Evolutionary conservation across 2,329 filamentous ascomycete species (phyloP), one percentile per base, ranked within the genome.

Genomic region (Alternaria novae-zelandiae): DNA sequence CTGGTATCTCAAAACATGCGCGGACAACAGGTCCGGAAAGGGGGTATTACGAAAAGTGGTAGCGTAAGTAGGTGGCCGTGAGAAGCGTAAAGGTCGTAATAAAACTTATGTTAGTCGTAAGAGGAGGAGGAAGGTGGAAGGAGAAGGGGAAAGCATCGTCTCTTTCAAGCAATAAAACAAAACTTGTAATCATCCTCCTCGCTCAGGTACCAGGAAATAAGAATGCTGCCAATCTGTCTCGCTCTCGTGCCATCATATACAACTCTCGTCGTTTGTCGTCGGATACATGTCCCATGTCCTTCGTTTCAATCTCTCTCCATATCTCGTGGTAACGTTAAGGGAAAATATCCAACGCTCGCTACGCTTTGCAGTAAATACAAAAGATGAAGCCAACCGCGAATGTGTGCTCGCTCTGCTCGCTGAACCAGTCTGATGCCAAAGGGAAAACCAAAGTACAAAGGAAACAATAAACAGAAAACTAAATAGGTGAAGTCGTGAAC

Each of bases 271-370:
- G 51, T 64, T 55, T 65, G 64, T 72, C 66, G 58, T 53, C 71
- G 75, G 72, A 57, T 59, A 72, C 63, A 69, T 61, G 62, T 44
- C 56, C 60, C 60, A 49, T 59, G 45, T 66, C 65, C 55, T 57
- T 64, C 61, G 61, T 64, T 55, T 55, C 64, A 61, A 53, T 57
- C 57, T 56, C 44, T 44, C 47, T 50, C 47, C 30, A 51, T 36
- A 51, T 51, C 49, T 70, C 65, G 61, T 63, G 61, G 30, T 54
- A 67, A 74, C 78, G 55, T 62, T 12, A 78, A 76, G 77, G 72
- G 62, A 64, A 41, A 67, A 69, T 50, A 54, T 51, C 45, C 64
- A 73, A 75, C 72, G 72, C 76, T 77, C 74, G 76, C 75, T 76
- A 71, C 72, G 75, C 73, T 78, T 66, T 73, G 73, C 73, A 74